Conservation (phyloP, 192 early-diverging fungal species). For the Dimargaris xerosporica region DNA sequence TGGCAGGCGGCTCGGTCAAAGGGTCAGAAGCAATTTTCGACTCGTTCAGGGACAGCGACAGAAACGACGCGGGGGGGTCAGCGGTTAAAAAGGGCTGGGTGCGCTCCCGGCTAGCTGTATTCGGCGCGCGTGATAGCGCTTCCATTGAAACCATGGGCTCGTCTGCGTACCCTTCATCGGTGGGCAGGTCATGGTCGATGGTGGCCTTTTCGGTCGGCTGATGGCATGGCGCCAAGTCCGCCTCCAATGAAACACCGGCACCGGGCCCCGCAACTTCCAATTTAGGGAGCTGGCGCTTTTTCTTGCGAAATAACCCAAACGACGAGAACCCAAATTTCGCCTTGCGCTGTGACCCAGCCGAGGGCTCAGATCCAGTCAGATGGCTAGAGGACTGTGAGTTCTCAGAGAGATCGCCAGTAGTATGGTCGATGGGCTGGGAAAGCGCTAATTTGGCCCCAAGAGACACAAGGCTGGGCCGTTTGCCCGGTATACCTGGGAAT, state of each 20-base stretch:
- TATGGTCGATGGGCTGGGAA: neutral
- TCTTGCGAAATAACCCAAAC: slow-evolving; percentile 3
- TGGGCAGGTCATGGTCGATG: too few relatives aligned
- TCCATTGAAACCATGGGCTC: neutral
- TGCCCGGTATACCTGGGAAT: neutral
- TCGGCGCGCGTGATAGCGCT: neutral
- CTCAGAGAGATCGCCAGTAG: neutral
- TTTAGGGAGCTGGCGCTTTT: slow-evolving; percentile 5
- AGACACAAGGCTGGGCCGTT: neutral
- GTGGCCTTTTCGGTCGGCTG: too few relatives aligned
- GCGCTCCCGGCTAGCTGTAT: too few relatives aligned
- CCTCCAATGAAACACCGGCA: neutral
- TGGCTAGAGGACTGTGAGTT: neutral
- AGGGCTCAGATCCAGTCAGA: neutral
- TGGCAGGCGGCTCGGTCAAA: too few relatives aligned
- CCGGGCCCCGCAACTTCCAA: neutral
- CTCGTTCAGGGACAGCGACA: too few relatives aligned
- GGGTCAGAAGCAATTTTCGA: too few relatives aligned
- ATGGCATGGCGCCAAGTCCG: too few relatives aligned
- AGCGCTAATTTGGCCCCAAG: neutral
- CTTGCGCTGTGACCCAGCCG: neutral
- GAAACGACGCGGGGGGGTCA: too few relatives aligned
- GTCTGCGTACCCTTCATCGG: neutral
- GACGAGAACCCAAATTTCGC: slow-evolving; percentile 2
- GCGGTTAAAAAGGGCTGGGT: too few relatives aligned